Evolutionary conservation across 306 rosid species (phyloP).

Genomic region (Vigna unguiculata): DNA sequence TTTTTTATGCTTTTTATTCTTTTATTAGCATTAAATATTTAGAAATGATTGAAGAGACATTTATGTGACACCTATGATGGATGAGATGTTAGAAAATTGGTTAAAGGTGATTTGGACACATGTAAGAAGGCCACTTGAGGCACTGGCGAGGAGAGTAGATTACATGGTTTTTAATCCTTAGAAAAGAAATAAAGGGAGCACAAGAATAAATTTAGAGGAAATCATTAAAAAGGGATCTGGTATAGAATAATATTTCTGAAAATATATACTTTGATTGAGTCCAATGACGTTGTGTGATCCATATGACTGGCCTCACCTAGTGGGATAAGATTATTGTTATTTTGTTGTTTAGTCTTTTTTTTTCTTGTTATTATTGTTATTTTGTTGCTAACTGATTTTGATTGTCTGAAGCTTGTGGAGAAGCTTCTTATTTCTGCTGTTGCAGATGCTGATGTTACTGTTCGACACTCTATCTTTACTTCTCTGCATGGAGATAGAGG

Average conservation of each 20-base stretch:
- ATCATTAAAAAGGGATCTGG: not conserved
- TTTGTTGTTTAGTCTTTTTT: slow-evolving; percentile 25
- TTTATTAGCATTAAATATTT: not conserved
- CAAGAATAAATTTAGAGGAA: not conserved
- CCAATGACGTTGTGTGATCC: not conserved
- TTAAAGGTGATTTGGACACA: not conserved
- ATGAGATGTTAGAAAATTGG: not conserved
- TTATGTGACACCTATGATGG: not conserved
- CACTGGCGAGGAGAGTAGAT: not conserved
- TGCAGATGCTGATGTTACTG: slow-evolving; percentile 95
- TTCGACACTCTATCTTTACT: slow-evolving; percentile 91
- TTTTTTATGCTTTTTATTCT: not conserved
- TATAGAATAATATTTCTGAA: not conserved
- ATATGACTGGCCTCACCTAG: not conserved
- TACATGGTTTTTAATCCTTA: not conserved
- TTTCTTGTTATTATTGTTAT: slow-evolving; percentile 16
- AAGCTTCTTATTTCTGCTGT: slow-evolving; percentile 97
- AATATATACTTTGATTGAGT: not conserved
- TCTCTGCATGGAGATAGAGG: slow-evolving; percentile 90
- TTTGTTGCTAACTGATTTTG: slow-evolving; percentile 47
- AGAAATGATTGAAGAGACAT: not conserved
- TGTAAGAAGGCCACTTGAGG: not conserved
- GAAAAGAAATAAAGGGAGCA: not conserved
- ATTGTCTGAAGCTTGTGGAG: slow-evolving; percentile 84
- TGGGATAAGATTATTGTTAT: not conserved